phyloP scores from a whole-genome alignment of 1,139 yeast genomes.

The Hansenula sp. region DNA sequence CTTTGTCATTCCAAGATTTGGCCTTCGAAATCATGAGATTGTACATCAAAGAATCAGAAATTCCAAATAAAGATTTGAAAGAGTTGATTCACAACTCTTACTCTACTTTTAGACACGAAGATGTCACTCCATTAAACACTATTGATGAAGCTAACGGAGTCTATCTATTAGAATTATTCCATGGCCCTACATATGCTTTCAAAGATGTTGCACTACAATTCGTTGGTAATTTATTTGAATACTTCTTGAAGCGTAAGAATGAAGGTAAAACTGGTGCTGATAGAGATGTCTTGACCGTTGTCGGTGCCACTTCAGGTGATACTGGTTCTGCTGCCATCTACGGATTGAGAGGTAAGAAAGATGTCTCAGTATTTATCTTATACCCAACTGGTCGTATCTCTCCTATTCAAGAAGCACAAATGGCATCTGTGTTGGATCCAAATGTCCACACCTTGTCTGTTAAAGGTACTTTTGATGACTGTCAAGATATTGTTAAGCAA shows the following conservation, averaged over 20 bases:
- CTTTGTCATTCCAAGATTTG: constrained; percentile 74
- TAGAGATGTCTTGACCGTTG: constrained; percentile 86
- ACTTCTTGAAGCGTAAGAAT: constrained; percentile 77
- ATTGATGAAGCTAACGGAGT: constrained; percentile 49
- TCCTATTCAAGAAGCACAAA: constrained; percentile 96
- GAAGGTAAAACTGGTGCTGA: constrained; percentile 53
- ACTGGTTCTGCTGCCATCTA: constrained; percentile 99
- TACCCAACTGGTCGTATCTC: constrained; percentile 98
- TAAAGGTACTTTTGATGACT: constrained; percentile 95
- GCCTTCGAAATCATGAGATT: constrained; percentile 84
- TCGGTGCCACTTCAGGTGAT: constrained; percentile 99
- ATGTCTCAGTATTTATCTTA: constrained; percentile 90
- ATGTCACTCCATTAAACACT: constrained; percentile 77
- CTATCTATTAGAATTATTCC: constrained; percentile 87
- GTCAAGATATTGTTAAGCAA: constrained; percentile 94
- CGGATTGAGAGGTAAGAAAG: constrained; percentile 94
- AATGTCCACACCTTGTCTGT: constrained; percentile 95
- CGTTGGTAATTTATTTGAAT: constrained; percentile 94
- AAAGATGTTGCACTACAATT: constrained; percentile 98
- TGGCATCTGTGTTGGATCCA: constrained; percentile 94
- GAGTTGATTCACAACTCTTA: constrained; percentile 66
- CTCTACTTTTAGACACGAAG: constrained; percentile 81
- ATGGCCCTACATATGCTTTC: constrained; percentile 98
- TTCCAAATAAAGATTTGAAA: constrained; percentile 64
- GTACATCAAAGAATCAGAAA: constrained; percentile 67